Evolutionary conservation across 495 filamentous ascomycete species (phyloP).

Genomic region (Penicillium macrosclerotiorum): DNA sequence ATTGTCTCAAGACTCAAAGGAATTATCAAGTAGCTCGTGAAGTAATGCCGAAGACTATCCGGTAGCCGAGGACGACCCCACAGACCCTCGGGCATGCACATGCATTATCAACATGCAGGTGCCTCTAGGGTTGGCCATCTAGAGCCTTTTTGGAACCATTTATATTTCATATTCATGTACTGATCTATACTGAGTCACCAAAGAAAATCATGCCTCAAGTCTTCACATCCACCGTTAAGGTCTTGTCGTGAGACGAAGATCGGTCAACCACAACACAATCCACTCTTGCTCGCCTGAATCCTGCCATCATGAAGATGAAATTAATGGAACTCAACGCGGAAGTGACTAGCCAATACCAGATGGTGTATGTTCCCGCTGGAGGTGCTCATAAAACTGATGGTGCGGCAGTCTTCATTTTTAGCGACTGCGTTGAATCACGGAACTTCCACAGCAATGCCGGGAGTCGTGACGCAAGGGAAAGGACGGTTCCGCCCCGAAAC

Average conservation of each 20-base stretch:
- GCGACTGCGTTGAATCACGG: neutral
- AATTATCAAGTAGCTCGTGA: too few species aligned
- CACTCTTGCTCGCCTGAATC: neutral
- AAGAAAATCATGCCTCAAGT: neutral
- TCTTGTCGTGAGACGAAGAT: neutral
- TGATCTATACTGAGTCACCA: too few species aligned
- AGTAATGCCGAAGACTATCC: too few species aligned
- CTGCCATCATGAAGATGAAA: neutral
- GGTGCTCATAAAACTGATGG: neutral
- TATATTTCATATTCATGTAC: too few species aligned
- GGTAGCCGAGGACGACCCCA: too few species aligned
- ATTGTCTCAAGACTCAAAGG: too few species aligned
- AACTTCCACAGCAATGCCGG: neutral
- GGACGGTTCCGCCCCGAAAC: neutral
- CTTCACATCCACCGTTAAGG: neutral
- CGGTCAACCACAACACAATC: neutral
- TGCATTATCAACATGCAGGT: too few species aligned
- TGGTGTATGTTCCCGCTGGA: neutral
- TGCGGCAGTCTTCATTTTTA: neutral
- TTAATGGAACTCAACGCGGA: neutral
- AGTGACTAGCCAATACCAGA: neutral
- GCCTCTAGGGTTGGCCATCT: too few species aligned
- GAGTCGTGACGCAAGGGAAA: neutral
- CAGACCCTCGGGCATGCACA: too few species aligned
- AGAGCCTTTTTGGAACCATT: too few species aligned